These are phyloP conservation scores for Curvularia verruculosa DNA, from an alignment of 2,329 filamentous ascomycete species.

Conservation along the genomic window DNA sequence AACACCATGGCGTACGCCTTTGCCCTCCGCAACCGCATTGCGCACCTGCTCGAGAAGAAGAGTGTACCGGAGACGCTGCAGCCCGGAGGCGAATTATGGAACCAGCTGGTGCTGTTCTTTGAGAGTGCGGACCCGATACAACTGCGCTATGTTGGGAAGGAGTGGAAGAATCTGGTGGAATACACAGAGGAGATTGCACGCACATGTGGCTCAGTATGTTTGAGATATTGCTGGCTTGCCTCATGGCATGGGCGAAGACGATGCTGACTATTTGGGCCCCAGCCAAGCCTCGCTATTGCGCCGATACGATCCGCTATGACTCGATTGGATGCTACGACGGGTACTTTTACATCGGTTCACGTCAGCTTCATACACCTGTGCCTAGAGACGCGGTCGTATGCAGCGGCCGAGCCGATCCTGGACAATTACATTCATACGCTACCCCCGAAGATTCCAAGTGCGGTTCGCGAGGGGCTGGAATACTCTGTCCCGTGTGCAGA, in stretches of 20 bases:
- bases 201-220: constrained; percentile 40
- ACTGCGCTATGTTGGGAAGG: constrained; percentile 59
- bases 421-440: constrained; percentile 71
- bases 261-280: constrained; percentile 11
- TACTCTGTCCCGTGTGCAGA: constrained; percentile 51
- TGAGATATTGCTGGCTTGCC: not conserved
- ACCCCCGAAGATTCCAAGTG: constrained; percentile 52
- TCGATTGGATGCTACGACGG: constrained; percentile 69
- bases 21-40: constrained; percentile 59
- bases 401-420: constrained; percentile 65
- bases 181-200: constrained; percentile 44
- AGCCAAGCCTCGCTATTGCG: constrained; percentile 48
- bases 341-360: constrained; percentile 70
- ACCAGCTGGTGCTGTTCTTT: constrained; percentile 55
- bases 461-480: constrained; percentile 43
- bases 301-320: constrained; percentile 62
- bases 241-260: too few species aligned
- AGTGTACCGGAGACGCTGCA: constrained; percentile 48
- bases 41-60: constrained; percentile 45
- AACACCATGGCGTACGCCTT: constrained; percentile 67
- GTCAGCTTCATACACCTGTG: constrained; percentile 64
- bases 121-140: constrained; percentile 60
- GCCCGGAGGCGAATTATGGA: constrained; percentile 58
- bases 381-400: constrained; percentile 59
- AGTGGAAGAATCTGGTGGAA: constrained; percentile 56